Conservation (phyloP, 2,329 filamentous ascomycete genomes). For the Talaromyces sp. region DNA sequence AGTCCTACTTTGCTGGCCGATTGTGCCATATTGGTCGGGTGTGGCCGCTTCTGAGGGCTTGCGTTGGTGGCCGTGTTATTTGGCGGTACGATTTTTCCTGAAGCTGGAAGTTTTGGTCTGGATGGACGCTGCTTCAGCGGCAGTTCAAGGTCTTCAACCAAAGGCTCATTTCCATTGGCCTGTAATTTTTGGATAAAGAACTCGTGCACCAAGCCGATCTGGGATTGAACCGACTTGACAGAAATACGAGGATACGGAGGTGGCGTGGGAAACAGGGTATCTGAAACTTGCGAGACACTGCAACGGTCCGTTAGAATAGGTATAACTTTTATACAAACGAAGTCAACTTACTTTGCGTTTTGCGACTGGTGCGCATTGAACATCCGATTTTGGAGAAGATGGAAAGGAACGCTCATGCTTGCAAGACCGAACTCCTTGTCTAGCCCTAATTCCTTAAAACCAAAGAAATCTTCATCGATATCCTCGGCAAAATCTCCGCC, state of each 20-base stretch:
- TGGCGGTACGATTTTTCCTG: conserved; percentile 39
- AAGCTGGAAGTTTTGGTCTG: conserved; percentile 40
- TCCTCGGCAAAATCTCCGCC: conserved; percentile 97
- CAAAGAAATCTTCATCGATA: conserved; percentile 97
- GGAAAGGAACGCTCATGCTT: conserved; percentile 83
- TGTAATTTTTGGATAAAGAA: conserved; percentile 90
- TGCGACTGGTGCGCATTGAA: conserved; percentile 79
- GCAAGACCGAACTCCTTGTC: conserved; percentile 86
- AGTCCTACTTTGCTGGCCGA: conserved; percentile 20
- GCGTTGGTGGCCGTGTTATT: conserved; percentile 25
- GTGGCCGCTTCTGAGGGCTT: conserved; percentile 38
- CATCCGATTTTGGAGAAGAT: conserved; percentile 87
- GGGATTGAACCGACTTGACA: conserved; percentile 66
- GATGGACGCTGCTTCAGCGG: conserved; percentile 75
- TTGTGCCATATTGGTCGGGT: conserved; percentile 21
- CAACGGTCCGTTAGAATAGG: conserved; percentile 8
- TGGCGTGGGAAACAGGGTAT: conserved; percentile 59
- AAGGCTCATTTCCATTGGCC: conserved; percentile 71
- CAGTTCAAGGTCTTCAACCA: conserved; percentile 91
- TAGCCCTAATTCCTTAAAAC: conserved; percentile 90
- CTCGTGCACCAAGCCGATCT: conserved; percentile 83
- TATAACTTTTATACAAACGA: not conserved
- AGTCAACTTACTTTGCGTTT: conserved; percentile 48
- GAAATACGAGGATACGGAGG: conserved; percentile 72
- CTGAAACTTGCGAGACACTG: conserved; percentile 45